phyloP scores from a whole-genome alignment of 257 asterid species.

The Salvia rosmarinus region DNA sequence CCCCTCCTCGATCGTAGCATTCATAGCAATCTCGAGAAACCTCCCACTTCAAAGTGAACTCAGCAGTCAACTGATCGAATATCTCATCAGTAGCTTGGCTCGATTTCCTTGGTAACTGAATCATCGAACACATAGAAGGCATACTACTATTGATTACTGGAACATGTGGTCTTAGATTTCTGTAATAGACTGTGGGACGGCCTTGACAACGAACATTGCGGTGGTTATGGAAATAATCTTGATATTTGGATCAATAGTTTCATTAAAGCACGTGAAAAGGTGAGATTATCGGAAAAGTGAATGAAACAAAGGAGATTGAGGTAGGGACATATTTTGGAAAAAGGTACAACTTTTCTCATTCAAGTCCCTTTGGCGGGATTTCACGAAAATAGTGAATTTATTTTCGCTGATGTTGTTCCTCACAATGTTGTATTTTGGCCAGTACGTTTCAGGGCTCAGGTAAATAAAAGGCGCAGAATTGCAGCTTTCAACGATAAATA shows the following conservation, averaged over 20 bases:
- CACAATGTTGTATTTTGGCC: neutral
- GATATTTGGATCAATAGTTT: neutral
- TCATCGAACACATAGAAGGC: neutral
- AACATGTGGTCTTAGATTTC: neutral
- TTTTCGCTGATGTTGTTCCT: neutral
- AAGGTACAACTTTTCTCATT: neutral
- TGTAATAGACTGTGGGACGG: neutral
- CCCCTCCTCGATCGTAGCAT: neutral
- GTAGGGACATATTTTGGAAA: neutral
- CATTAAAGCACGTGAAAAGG: constrained; percentile 21
- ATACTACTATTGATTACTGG: neutral
- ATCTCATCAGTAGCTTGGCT: neutral
- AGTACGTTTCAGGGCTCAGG: neutral
- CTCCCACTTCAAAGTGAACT: neutral
- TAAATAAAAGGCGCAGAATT: neutral
- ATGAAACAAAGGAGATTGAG: constrained; percentile 29
- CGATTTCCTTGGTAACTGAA: neutral
- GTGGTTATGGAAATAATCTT: neutral
- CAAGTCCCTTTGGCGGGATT: rapidly evolving
- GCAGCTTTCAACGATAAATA: constrained; percentile 27
- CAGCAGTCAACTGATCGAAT: neutral
- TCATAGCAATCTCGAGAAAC: neutral
- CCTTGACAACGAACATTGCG: neutral
- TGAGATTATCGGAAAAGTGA: constrained; percentile 25
- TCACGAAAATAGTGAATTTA: neutral